These are phyloP conservation scores for Carex cristatella DNA, from an alignment of 176 grass and related monocot species.

Conservation along the genomic window DNA sequence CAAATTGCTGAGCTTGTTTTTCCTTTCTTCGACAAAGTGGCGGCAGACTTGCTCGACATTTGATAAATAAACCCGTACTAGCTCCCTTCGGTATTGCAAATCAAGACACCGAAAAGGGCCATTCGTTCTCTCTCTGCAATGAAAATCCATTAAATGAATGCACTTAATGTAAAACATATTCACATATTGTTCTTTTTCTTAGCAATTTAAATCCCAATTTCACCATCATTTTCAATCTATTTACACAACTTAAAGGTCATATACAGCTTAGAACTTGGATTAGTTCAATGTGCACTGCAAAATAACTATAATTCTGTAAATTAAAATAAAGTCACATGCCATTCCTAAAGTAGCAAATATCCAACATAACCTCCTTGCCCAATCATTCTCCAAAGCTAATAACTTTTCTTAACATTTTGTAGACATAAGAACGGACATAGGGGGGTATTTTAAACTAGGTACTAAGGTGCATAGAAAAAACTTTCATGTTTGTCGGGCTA, in stretches of 20 bases:
- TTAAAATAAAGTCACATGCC: background rate
- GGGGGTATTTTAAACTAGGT: background rate
- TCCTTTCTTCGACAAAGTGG: slow-evolving; percentile 84
- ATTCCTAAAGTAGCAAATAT: background rate
- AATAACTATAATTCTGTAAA: background rate
- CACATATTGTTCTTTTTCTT: background rate
- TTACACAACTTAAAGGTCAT: background rate
- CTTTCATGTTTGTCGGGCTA: background rate
- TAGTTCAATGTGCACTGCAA: background rate
- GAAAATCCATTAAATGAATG: background rate
- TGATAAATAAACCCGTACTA: slow-evolving; percentile 87
- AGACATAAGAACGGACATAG: background rate
- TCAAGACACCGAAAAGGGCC: slow-evolving; percentile 82
- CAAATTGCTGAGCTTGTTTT: slow-evolving; percentile 67
- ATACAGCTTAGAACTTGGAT: background rate
- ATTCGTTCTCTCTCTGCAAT: slow-evolving; percentile 37
- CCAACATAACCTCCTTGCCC: background rate
- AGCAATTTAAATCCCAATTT: background rate
- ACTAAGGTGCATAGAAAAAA: background rate
- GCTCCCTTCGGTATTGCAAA: slow-evolving; percentile 77
- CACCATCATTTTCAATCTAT: background rate
- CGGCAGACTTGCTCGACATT: slow-evolving; percentile 97
- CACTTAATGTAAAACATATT: background rate
- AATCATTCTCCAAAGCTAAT: background rate
- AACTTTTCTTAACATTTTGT: background rate